Evolutionary conservation across 225 moss, liverwort and hornwort genomes (phyloP), one percentile per base, ranked within the genome.

Genomic region (Climacium dendroides): DNA sequence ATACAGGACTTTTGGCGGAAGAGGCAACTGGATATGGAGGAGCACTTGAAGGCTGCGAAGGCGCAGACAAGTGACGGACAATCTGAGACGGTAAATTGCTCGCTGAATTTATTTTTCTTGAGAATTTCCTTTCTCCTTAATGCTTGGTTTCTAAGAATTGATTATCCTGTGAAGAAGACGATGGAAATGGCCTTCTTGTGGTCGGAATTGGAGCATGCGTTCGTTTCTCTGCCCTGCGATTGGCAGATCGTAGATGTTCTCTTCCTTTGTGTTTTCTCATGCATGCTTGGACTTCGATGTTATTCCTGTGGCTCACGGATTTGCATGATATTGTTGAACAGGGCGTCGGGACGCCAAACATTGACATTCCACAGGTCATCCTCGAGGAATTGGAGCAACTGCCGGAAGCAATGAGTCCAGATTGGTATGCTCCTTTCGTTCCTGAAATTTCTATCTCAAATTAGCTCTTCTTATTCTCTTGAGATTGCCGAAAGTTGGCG

Each of bases 1-100:
- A 93, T 93, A 45, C 90, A 91, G 81, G 93, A 91, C 73, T 93
- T 78, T 78, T 90, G 91, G 93, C 84, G 85, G 54, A 87, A 88
- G 35, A 88, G 93, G 90, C 89, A 91, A 63, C 74, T 73, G 50
- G 89, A 88, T 74, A 91, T 91, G 93, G 91, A 91, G 87, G 93
- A 93, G 90, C 93, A 93, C 83, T 81, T 90, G 84, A 91, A 90
- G 67, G 93, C 87, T 81, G 93, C 91, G 11, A 85, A 86, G 73
- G 93, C 91, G 48, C 91, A 93, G 72, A 74, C 84, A 32, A 85
- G 77, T 81, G 86, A 58, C 58, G 67, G 29, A 80, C 83, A 89
- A 86, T 82, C 89, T 61, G 88, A 83, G 84, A 37, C 41, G 87
- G 90, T 91, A 88, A 41, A 60, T 71, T 57, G 48, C 43, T 80